Percentiles rank a stretch among this genome's conserved stretches.
These are phyloP conservation scores for Hemileia vastatrix DNA, from an alignment of 1,284 basidiomycete species.

Conservation along the genomic window DNA sequence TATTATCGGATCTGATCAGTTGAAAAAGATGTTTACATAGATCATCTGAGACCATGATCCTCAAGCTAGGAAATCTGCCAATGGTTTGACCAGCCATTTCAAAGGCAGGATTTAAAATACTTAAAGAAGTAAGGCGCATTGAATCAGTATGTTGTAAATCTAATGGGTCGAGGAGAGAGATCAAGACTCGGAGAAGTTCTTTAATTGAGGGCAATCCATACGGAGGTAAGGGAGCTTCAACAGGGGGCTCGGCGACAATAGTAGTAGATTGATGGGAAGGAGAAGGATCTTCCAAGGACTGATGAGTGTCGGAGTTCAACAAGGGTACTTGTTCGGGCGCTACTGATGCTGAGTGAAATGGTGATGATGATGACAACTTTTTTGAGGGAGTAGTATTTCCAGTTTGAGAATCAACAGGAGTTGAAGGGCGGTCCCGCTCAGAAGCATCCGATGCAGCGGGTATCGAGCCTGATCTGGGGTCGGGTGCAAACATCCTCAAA, in stretches of 20 bases:
- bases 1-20: conserved; percentile 79
- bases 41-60: conserved; percentile 66
- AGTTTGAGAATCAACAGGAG: conserved; percentile 24
- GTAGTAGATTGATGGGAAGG: background rate
- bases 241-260: background rate
- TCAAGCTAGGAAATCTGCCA: conserved; percentile 56
- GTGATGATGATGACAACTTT: too few relatives aligned
- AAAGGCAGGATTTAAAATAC: conserved; percentile 78
- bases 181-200: conserved; percentile 84
- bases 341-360: too few relatives aligned
- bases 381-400: background rate
- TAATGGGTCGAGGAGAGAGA: conserved; percentile 87
- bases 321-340: too few relatives aligned
- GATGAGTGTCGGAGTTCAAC: too few relatives aligned
- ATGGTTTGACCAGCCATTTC: conserved; percentile 72
- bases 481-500: conserved; percentile 27
- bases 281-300: background rate
- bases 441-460: conserved; percentile 15
- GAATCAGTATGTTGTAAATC: conserved; percentile 94
- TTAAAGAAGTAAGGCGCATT: conserved; percentile 78
- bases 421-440: conserved; percentile 24
- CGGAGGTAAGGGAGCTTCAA: conserved; percentile 43
- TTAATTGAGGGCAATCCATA: conserved; percentile 87
- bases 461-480: conserved; percentile 26
- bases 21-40: conserved; percentile 95